Conservation (phyloP, 2,329 filamentous ascomycete genomes). For the Lizonia empirigonia region DNA sequence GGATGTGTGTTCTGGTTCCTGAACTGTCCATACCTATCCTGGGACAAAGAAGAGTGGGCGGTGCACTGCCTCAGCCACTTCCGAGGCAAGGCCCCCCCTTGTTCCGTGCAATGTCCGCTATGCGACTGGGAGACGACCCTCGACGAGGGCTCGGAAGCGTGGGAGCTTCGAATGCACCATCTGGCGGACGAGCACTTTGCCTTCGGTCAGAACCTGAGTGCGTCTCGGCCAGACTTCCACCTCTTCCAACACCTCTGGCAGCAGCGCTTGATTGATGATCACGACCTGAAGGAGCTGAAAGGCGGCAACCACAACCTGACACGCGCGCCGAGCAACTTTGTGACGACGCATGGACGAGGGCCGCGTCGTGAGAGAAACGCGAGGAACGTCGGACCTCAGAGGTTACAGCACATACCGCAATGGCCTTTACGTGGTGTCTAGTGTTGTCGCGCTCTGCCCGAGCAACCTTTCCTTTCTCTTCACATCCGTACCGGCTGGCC, state of each 20-base stretch:
- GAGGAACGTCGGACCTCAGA: neutral
- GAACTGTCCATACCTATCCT: constrained; percentile 32
- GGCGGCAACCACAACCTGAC: constrained; percentile 37
- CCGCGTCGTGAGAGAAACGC: constrained; percentile 10
- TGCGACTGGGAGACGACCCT: constrained; percentile 33
- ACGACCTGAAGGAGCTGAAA: constrained; percentile 42
- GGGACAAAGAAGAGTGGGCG: constrained; percentile 34
- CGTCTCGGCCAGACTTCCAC: constrained; percentile 35
- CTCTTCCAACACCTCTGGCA: constrained; percentile 41
- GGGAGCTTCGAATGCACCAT: constrained; percentile 38
- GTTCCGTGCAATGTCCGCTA: constrained; percentile 38
- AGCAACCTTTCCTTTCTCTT: neutral
- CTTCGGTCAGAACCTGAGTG: constrained; percentile 31
- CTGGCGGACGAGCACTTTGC: constrained; percentile 32
- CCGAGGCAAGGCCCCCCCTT: constrained; percentile 40
- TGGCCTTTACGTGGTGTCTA: neutral
- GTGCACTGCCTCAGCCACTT: constrained; percentile 44
- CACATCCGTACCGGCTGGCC: neutral
- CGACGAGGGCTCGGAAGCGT: constrained; percentile 20
- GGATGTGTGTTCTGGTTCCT: constrained; percentile 47
- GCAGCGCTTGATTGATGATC: constrained; percentile 37
- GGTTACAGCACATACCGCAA: neutral
- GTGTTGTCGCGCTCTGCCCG: no score
- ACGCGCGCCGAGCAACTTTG: constrained; percentile 25
- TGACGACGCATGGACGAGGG: constrained; percentile 20